Evolutionary conservation across 805 yeast genomes (phyloP).

Genomic region (Saccharomycopsis selenospora): DNA sequence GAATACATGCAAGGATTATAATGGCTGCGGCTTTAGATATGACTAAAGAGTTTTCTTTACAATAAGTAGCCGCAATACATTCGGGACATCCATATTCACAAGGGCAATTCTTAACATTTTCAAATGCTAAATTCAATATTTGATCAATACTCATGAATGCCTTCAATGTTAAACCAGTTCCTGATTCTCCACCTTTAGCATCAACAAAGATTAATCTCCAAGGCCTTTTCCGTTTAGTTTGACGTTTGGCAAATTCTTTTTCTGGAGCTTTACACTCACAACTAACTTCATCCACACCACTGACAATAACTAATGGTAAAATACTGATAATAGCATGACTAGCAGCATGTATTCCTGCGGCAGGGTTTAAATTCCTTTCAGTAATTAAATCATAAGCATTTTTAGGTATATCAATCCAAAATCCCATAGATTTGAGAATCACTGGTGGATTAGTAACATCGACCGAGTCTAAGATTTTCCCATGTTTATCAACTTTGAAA

Average conservation of each 20-base stretch:
- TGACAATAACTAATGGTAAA: constrained; percentile 63
- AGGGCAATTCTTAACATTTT: constrained; percentile 54
- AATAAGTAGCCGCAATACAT: constrained; percentile 77
- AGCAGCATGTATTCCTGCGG: constrained; percentile 96
- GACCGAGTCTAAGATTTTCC: constrained; percentile 83
- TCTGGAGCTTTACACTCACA: constrained; percentile 98
- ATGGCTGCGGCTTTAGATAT: constrained; percentile 82
- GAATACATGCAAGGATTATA: constrained; percentile 54
- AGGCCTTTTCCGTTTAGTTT: constrained; percentile 69
- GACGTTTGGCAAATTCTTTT: constrained; percentile 80
- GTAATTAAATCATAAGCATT: constrained; percentile 52
- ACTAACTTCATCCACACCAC: constrained; percentile 69
- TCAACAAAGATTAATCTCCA: constrained; percentile 83
- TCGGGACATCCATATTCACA: constrained; percentile 67
- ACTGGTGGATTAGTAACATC: constrained; percentile 90
- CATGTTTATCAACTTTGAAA: constrained; percentile 72
- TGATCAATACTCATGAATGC: constrained; percentile 74
- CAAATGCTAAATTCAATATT: constrained; percentile 52
- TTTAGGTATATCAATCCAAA: constrained; percentile 84
- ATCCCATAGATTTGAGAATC: constrained; percentile 60
- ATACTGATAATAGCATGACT: constrained; percentile 83
- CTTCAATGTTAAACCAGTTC: constrained; percentile 72
- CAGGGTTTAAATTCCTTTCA: constrained; percentile 53
- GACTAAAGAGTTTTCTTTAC: constrained; percentile 76
- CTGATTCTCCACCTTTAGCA: constrained; percentile 70